Conservation (phyloP, 371 early-diverging fungal species). For the Mortierella sp. region DNA sequence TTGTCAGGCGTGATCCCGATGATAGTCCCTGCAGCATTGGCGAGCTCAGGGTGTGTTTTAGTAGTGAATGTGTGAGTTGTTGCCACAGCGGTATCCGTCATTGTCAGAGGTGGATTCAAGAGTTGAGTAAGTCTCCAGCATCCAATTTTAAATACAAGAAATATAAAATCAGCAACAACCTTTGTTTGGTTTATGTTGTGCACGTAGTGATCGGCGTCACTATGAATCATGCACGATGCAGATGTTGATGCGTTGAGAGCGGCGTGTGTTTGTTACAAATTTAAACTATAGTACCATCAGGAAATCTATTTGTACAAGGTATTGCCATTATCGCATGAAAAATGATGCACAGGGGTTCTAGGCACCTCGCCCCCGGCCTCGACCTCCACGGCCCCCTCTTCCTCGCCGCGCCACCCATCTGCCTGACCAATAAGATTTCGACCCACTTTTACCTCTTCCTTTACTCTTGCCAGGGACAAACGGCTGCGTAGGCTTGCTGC, state of each 20-base stretch:
- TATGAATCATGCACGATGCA: not conserved
- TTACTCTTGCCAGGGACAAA: slow-evolving; percentile 8
- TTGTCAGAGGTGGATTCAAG: not conserved
- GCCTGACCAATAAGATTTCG: slow-evolving; percentile 4
- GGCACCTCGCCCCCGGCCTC: slow-evolving; percentile 28
- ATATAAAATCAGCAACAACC: not conserved
- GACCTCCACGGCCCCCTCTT: slow-evolving; percentile 30
- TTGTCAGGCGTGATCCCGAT: not conserved
- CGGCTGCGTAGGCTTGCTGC: slow-evolving; percentile 39
- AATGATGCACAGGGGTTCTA: not conserved
- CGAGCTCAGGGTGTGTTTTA: slow-evolving; percentile 17
- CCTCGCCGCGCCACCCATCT: slow-evolving; percentile 16
- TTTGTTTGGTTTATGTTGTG: not conserved
- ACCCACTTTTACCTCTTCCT: slow-evolving; percentile 13
- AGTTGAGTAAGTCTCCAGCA: not conserved
- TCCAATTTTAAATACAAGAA: no score
- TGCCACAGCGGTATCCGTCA: not conserved
- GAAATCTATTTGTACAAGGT: not conserved
- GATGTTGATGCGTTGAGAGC: not conserved
- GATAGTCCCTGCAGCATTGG: slow-evolving; percentile 10
- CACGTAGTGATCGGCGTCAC: not conserved
- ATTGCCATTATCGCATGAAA: not conserved
- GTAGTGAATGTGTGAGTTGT: slow-evolving; percentile 26
- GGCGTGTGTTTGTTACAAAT: not conserved
- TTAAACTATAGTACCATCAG: not conserved